Percentiles rank a stretch among this genome's conserved stretches.
These are phyloP conservation scores for Posidonia australis DNA, from an alignment of 106 monocot genomes.

Conservation along the genomic window DNA sequence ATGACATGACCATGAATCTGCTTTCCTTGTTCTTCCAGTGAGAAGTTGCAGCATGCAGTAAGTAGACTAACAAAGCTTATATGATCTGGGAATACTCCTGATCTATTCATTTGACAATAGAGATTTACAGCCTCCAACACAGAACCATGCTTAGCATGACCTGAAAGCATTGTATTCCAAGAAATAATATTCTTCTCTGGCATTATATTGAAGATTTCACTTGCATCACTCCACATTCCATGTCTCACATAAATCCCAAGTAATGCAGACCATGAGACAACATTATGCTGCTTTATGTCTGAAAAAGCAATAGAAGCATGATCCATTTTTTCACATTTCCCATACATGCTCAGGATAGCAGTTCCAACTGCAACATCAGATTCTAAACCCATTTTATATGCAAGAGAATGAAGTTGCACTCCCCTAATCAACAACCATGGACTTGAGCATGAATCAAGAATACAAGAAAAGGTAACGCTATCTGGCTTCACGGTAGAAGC, in stretches of 20 bases:
- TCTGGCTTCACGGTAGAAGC: conserved; percentile 13
- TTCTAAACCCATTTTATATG: conserved; percentile 22
- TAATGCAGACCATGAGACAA: conserved; percentile 39
- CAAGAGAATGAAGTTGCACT: conserved; percentile 28
- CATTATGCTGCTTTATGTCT: conserved; percentile 21
- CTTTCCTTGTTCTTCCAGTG: conserved; percentile 28
- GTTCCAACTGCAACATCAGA: conserved; percentile 36
- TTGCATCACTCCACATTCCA: conserved; percentile 36
- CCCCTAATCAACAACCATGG: conserved; percentile 11
- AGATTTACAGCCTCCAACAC: conserved; percentile 21
- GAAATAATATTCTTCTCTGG: conserved; percentile 34
- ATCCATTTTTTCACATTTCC: conserved; percentile 22
- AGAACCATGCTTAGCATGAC: conserved; percentile 24
- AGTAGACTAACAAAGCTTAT: conserved; percentile 30
- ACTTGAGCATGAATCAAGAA: conserved; percentile 25
- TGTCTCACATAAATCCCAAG: conserved; percentile 29
- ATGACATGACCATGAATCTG: conserved; percentile 40
- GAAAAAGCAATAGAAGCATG: conserved; percentile 23
- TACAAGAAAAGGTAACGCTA: conserved; percentile 25
- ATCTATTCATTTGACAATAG: conserved; percentile 32
- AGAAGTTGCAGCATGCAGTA: conserved; percentile 21
- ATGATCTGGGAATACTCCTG: conserved; percentile 26
- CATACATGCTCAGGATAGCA: conserved; percentile 44
- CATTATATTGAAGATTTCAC: conserved; percentile 26
- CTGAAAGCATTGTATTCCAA: conserved; percentile 44